Conservation (phyloP, 768 basidiomycete species). For the Chlorophyllum brunneum region DNA sequence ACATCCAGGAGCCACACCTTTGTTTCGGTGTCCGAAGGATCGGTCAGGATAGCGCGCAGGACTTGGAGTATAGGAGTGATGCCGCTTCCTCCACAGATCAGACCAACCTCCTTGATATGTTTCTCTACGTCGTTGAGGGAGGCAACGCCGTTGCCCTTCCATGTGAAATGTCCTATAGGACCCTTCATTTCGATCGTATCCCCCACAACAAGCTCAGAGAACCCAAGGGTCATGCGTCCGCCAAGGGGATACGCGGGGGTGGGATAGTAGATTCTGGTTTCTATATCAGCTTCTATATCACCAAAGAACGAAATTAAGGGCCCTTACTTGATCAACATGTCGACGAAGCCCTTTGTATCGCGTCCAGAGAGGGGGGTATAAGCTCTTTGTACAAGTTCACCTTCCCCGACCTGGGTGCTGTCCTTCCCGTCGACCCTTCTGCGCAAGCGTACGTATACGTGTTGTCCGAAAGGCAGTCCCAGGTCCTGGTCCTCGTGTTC, state of each 20-base stretch:
- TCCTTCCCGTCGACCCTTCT: slow-evolving; percentile 24
- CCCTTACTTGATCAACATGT: slow-evolving; percentile 49
- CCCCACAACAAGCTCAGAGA: slow-evolving; percentile 39
- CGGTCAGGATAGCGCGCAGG: no score
- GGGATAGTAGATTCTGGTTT: slow-evolving; percentile 40
- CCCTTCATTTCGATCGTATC: slow-evolving; percentile 56
- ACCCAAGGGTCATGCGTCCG: slow-evolving; percentile 49
- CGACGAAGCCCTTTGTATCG: slow-evolving; percentile 41
- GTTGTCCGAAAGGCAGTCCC: no score
- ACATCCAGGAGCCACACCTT: no score
- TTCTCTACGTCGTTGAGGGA: slow-evolving; percentile 31
- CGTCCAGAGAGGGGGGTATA: slow-evolving; percentile 55
- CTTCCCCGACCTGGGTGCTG: slow-evolving; percentile 16
- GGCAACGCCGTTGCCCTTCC: slow-evolving; percentile 38
- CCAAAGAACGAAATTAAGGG: neutral
- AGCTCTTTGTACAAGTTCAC: slow-evolving; percentile 49
- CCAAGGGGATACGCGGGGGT: slow-evolving; percentile 32
- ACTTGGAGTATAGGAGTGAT: slow-evolving; percentile 59
- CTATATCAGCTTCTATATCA: neutral
- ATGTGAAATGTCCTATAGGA: slow-evolving; percentile 54
- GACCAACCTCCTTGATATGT: slow-evolving; percentile 33
- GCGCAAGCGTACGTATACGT: slow-evolving; percentile 48
- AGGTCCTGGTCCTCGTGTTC: slow-evolving; percentile 35
- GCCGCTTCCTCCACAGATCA: no score
- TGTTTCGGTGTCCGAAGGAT: no score